phyloP scores from a whole-genome alignment of 2,329 filamentous ascomycete genomes.

The Aspergillus japonicus region DNA sequence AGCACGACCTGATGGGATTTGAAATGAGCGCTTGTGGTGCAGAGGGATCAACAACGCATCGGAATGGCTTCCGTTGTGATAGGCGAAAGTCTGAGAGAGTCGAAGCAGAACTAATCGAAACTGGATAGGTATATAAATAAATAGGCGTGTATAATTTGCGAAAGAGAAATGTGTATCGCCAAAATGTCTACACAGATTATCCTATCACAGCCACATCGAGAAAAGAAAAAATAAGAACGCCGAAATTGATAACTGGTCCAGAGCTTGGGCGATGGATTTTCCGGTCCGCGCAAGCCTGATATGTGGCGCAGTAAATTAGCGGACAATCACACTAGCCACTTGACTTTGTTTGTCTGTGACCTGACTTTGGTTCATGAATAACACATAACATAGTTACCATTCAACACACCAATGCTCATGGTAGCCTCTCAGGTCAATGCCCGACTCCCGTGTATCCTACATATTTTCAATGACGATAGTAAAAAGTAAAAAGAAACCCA shows the following conservation, averaged over 20 bases:
- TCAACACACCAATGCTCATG: no score
- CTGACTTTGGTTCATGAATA: no score
- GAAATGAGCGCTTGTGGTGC: neutral
- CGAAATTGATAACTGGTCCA: neutral
- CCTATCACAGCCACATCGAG: neutral
- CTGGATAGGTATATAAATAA: neutral
- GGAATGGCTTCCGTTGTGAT: neutral
- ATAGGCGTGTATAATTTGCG: neutral
- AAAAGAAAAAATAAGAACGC: neutral
- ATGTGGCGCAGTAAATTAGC: conserved; percentile 1
- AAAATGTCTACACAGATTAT: neutral
- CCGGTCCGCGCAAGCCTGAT: conserved; percentile 9
- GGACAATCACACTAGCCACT: no score
- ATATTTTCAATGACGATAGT: no score
- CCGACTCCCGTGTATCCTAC: no score
- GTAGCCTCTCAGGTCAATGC: no score
- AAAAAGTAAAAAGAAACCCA: no score
- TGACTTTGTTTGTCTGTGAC: no score
- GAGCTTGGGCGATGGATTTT: conserved; percentile 14
- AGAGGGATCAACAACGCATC: neutral
- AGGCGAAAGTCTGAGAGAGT: neutral
- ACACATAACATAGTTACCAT: no score
- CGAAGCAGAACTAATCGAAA: neutral
- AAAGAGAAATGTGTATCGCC: neutral
- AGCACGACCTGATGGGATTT: neutral